Conservation (phyloP, 1,284 basidiomycete species). For the Laetiporus sulphureus region DNA sequence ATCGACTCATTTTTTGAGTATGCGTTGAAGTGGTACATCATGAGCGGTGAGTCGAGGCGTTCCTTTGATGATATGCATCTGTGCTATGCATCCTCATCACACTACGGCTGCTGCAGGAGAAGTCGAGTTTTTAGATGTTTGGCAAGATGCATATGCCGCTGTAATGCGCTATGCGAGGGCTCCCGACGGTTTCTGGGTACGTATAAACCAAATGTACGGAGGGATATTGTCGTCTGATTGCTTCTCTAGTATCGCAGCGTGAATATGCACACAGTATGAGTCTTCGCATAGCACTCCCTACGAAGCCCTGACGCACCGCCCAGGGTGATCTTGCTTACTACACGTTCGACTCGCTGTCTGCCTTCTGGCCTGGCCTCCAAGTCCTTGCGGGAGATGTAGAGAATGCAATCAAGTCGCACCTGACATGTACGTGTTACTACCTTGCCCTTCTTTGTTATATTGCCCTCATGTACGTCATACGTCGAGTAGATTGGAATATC, state of each 20-base stretch:
- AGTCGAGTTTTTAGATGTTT: slow-evolving; percentile 85
- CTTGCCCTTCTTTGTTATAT: neutral
- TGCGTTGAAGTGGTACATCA: slow-evolving; percentile 82
- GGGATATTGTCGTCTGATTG: neutral
- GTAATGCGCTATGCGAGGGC: slow-evolving; percentile 83
- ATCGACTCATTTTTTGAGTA: slow-evolving; percentile 95
- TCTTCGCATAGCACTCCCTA: neutral
- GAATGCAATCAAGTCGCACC: slow-evolving; percentile 80
- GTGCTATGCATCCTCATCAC: slow-evolving; percentile 5
- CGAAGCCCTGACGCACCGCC: neutral
- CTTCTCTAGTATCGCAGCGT: slow-evolving; percentile 65
- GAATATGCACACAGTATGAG: slow-evolving; percentile 53
- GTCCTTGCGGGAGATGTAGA: slow-evolving; percentile 87
- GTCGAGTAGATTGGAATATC: slow-evolving; percentile 72
- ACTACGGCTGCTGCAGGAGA: slow-evolving; percentile 52
- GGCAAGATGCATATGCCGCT: slow-evolving; percentile 83
- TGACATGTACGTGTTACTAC: slow-evolving; percentile 55
- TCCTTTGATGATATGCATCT: neutral
- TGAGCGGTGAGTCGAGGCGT: slow-evolving; percentile 58
- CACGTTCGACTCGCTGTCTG: slow-evolving; percentile 79
- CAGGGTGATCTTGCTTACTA: slow-evolving; percentile 60
- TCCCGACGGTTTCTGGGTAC: slow-evolving; percentile 83
- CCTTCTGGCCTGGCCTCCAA: slow-evolving; percentile 87
- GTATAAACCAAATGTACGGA: slow-evolving; percentile 9
- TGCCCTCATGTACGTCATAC: neutral